Base-by-base conservation (phyloP, 2,329 filamentous ascomycete genomes). In the Esteya vermicola region DNA sequence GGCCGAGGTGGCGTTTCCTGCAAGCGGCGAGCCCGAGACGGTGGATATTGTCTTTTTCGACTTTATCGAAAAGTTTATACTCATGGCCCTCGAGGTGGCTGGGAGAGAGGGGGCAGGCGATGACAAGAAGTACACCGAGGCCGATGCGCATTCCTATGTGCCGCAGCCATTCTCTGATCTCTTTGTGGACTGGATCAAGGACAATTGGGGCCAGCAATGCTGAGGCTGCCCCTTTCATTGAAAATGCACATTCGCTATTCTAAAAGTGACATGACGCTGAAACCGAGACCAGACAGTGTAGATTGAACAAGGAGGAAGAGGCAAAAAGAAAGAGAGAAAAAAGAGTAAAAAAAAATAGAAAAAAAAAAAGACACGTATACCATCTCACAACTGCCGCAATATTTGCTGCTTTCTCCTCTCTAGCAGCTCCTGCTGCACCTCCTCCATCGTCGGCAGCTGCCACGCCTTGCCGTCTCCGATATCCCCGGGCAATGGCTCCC, bases 401-500 rank as follows among this genome's bases (percentile, higher is more conserved):
- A 98, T 63, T 57, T 80, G 85, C 59, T 79, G 73, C 57, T 85
- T 77, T 60, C 88, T 74, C 60, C 89, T 71, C 49, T 95, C 86
- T 40, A 98, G 72, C 50, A 98, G 63, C 60, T 96, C 91, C 54
- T 88, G 76, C 60, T 95, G 85, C n/a, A 96, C 89, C 57, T 96
- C 85, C 18, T 93, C 85, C 42, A 85, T 61, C 6, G 82, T 88
- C 9, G 91, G 91, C 52, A 96, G 59, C 46, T 74, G 75, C 89
- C 89, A 95, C 35, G 67, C 72, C 28, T 78, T 65, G 0, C 89
- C 89, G 56, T 94, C 86, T 1, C 86, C 88, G 4, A 67, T 66
- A 60, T 95, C 86, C 1, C 89, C 91, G 0, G 91, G 91, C 50
- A 98, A 62, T 28, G 85, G 70, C 51, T 91, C 78, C 86, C 89